These are phyloP conservation scores for Mollisia scopiformis DNA, from an alignment of 2,329 filamentous ascomycete species.

Conservation along the genomic window DNA sequence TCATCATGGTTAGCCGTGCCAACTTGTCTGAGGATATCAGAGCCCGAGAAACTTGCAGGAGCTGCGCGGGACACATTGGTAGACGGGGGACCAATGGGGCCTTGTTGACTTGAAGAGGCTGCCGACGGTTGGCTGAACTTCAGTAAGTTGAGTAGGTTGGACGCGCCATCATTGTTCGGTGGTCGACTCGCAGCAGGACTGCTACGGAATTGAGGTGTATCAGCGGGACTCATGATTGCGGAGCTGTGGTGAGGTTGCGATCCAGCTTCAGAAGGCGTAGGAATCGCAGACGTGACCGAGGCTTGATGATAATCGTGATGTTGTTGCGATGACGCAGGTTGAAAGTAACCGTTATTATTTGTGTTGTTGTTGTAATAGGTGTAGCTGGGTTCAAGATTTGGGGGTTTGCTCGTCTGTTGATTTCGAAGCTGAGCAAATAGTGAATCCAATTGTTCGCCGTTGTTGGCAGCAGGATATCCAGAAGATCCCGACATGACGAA, in stretches of 20 bases:
- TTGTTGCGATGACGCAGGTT: slow-evolving; percentile 26
- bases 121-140: slow-evolving; percentile 59
- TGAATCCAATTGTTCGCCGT: slow-evolving; percentile 36
- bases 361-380: slow-evolving; percentile 31
- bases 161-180: slow-evolving; percentile 51
- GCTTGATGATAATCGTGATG: slow-evolving; percentile 53
- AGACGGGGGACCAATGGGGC: slow-evolving; percentile 33
- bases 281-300: slow-evolving; percentile 59
- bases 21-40: slow-evolving; percentile 24
- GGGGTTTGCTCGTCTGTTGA: slow-evolving; percentile 27
- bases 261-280: slow-evolving; percentile 55
- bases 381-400: slow-evolving; percentile 33
- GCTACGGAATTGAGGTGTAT: slow-evolving; percentile 43
- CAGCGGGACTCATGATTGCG: slow-evolving; percentile 60
- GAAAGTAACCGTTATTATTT: slow-evolving; percentile 33
- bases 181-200: slow-evolving; percentile 35
- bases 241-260: slow-evolving; percentile 59
- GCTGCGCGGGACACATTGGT: slow-evolving; percentile 33
- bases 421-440: slow-evolving; percentile 39
- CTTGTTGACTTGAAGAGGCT: slow-evolving; percentile 28
- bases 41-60: slow-evolving; percentile 27
- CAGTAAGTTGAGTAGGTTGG: slow-evolving; percentile 65
- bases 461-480: slow-evolving; percentile 35
- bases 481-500: slow-evolving; percentile 34
- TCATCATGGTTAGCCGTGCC: slow-evolving; percentile 24